These are phyloP conservation scores for Termitomyces sp. DNA, from an alignment of 768 basidiomycete species.

Conservation along the genomic window DNA sequence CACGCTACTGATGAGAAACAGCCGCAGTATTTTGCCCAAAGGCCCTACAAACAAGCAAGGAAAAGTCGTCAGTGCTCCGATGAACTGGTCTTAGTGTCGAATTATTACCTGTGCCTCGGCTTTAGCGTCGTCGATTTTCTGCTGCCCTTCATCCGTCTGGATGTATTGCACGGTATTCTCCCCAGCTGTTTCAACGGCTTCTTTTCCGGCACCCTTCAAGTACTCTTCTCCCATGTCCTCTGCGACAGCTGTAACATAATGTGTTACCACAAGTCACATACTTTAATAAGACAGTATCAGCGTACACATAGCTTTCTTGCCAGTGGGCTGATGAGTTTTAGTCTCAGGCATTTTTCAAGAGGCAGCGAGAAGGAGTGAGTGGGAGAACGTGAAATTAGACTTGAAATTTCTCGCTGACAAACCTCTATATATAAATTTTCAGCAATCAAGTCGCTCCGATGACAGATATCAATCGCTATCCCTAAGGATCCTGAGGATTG, in stretches of 20 bases:
- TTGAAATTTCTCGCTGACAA: too few relatives aligned
- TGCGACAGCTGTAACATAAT: conserved; percentile 3
- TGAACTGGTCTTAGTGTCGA: neutral
- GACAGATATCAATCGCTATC: neutral
- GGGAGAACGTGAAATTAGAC: neutral
- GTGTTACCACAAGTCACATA: neutral
- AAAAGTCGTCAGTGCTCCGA: neutral
- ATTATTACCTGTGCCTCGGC: conserved; percentile 25
- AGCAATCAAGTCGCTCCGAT: neutral
- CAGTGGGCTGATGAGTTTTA: conserved; percentile 8
- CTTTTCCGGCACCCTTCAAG: conserved; percentile 22
- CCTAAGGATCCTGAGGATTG: neutral
- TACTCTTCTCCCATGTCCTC: conserved; percentile 22
- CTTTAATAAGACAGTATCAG: neutral
- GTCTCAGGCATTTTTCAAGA: neutral
- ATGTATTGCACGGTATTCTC: conserved; percentile 26
- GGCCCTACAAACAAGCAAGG: conserved; percentile 14
- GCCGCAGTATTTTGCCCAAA: conserved; percentile 29
- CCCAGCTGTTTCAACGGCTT: conserved; percentile 16
- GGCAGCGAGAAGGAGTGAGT: neutral
- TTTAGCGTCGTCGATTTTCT: conserved; percentile 27
- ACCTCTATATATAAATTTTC: neutral
- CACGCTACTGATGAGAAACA: conserved; percentile 19
- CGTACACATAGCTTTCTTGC: conserved; percentile 14
- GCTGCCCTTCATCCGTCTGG: conserved; percentile 17